Conservation (phyloP, 2,329 filamentous ascomycete genomes). For the Zalaria sp. region DNA sequence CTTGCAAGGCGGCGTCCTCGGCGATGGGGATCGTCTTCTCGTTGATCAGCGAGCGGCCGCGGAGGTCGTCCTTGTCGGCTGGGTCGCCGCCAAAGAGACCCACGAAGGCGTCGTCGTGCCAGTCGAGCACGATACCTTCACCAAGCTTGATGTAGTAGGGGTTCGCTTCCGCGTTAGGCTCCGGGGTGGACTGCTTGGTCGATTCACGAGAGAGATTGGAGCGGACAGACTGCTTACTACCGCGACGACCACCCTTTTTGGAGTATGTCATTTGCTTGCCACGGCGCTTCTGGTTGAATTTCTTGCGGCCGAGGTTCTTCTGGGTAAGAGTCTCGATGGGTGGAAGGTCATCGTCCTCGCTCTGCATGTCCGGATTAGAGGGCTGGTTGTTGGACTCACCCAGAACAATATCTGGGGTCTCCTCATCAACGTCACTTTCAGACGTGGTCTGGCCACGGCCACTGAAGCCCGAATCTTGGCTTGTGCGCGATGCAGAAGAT, state of each 20-base stretch:
- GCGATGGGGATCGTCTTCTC: conserved; percentile 40
- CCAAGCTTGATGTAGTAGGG: conserved; percentile 50
- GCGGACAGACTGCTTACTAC: background rate
- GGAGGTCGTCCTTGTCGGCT: conserved; percentile 31
- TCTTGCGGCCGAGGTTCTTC: conserved; percentile 3
- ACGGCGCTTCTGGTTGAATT: conserved; percentile 2
- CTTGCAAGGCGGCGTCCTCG: conserved; percentile 44
- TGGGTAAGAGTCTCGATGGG: conserved; percentile 4
- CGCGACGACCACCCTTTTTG: conserved; percentile 9
- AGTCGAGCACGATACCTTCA: conserved; percentile 80
- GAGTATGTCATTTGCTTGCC: conserved; percentile 9
- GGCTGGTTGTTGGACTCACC: conserved; percentile 7
- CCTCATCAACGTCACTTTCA: conserved; percentile 12
- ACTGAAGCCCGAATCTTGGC: conserved; percentile 5
- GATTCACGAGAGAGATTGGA: conserved; percentile 13
- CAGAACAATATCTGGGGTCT: conserved; percentile 12
- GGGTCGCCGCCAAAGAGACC: conserved; percentile 45
- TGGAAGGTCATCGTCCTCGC: conserved; percentile 4
- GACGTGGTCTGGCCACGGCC: conserved; percentile 3
- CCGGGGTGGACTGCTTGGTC: conserved; percentile 10
- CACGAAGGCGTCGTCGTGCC: conserved; percentile 57
- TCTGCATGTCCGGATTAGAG: conserved; percentile 4
- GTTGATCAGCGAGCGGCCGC: conserved; percentile 48
- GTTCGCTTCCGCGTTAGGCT: conserved; percentile 8
- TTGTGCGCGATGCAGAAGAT: conserved; percentile 12